These are phyloP conservation scores for Claviceps fusiformis DNA, from an alignment of 2,329 filamentous ascomycete species.

Conservation along the genomic window DNA sequence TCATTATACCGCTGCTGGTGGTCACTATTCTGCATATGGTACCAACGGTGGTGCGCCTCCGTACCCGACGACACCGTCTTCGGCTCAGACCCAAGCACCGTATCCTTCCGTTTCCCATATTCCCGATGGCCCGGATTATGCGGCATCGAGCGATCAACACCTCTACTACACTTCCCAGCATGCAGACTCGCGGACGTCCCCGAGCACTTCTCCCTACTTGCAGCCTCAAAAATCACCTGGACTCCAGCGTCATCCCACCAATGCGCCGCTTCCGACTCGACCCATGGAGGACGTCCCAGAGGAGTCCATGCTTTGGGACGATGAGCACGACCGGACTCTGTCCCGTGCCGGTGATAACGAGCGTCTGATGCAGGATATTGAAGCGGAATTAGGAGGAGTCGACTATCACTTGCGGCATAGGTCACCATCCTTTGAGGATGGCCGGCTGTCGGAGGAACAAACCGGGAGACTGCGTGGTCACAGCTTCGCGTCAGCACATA, in stretches of 20 bases:
- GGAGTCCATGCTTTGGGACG: conserved; percentile 26
- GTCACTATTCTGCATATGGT: conserved; percentile 18
- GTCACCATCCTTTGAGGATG: conserved; percentile 28
- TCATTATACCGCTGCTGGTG: conserved; percentile 11
- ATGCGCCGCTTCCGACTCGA: conserved; percentile 43
- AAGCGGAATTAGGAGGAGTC: conserved; percentile 34
- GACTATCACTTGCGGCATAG: conserved; percentile 19
- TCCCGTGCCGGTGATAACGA: conserved; percentile 18
- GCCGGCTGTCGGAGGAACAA: conserved; percentile 32
- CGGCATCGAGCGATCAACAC: conserved; percentile 30
- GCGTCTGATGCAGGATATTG: conserved; percentile 44
- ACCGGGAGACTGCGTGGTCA: conserved; percentile 34
- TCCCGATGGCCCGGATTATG: conserved; percentile 37
- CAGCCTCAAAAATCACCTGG: conserved; percentile 29
- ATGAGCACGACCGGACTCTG: conserved; percentile 18
- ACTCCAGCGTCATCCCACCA: conserved; percentile 44
- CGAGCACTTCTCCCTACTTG: conserved; percentile 29
- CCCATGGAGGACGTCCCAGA: conserved; percentile 32
- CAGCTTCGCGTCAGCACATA: conserved; percentile 35
- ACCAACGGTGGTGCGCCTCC: conserved; percentile 16
- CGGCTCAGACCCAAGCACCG: conserved; percentile 23
- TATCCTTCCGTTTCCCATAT: conserved; percentile 41
- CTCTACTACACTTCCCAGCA: conserved; percentile 31
- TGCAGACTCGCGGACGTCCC: conserved; percentile 37
- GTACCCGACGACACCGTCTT: conserved; percentile 14